Percentiles rank a stretch among this genome's conserved stretches.
Conservation (phyloP, 768 basidiomycete species). For the Chalciporus piperatus region DNA sequence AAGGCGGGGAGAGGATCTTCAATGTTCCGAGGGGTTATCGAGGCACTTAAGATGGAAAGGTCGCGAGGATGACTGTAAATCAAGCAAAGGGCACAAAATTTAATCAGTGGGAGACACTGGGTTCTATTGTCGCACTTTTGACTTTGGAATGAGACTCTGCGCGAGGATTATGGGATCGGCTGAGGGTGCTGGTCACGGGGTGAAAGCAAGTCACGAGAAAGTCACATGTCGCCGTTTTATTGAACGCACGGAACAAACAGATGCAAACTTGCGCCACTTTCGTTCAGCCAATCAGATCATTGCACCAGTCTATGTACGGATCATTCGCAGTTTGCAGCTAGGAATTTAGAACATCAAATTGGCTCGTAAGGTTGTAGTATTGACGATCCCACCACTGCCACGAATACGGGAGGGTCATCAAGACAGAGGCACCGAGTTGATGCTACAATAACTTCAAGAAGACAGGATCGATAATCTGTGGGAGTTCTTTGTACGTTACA, state of each 20-base stretch:
- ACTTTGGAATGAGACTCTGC: not conserved
- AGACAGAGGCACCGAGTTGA: too few relatives aligned
- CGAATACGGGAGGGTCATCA: too few relatives aligned
- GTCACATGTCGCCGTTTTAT: constrained; percentile 42
- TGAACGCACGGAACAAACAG: constrained; percentile 28
- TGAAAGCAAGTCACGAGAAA: constrained; percentile 39
- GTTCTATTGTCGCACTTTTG: constrained; percentile 2
- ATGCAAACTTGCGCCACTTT: constrained; percentile 25
- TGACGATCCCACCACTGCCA: too few relatives aligned
- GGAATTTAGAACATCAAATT: too few relatives aligned
- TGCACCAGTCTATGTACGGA: too few relatives aligned
- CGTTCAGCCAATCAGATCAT: not conserved
- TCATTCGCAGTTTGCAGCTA: too few relatives aligned
- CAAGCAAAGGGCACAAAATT: not conserved
- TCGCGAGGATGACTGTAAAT: not conserved
- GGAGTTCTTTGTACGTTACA: too few relatives aligned
- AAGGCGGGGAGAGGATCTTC: not conserved
- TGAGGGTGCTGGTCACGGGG: constrained; percentile 42
- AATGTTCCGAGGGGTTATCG: not conserved
- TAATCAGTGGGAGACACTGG: constrained; percentile 12
- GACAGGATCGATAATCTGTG: too few relatives aligned
- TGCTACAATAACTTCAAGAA: too few relatives aligned
- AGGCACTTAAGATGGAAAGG: too few relatives aligned
- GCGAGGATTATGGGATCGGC: constrained; percentile 8
- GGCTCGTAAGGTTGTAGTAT: too few relatives aligned